Conservation (phyloP, 192 early-diverging fungal genomes). For the Lobosporangium transversale region DNA sequence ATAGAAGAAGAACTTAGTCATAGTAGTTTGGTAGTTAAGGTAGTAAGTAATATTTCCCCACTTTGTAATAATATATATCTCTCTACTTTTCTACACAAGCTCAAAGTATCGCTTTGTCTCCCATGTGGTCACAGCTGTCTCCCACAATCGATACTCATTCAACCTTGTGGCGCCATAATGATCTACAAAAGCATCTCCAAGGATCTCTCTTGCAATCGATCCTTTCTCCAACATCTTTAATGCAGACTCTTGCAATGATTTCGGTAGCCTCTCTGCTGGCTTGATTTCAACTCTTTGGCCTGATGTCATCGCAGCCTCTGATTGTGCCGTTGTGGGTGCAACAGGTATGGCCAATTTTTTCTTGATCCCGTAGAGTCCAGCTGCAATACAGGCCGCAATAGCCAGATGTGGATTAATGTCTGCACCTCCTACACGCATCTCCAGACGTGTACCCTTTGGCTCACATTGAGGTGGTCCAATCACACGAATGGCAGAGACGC, state of each 20-base stretch:
- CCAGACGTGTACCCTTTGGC: slow-evolving; percentile 71
- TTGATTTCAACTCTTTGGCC: slow-evolving; percentile 27
- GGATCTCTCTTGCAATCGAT: slow-evolving; percentile 74
- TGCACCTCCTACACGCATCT: slow-evolving; percentile 84
- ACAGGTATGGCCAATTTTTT: slow-evolving; percentile 64
- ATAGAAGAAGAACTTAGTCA: neutral
- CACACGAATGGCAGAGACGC: slow-evolving; percentile 75
- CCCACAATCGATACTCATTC: slow-evolving; percentile 82
- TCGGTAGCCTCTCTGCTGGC: slow-evolving; percentile 56
- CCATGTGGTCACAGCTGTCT: slow-evolving; percentile 77
- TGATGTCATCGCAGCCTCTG: slow-evolving; percentile 5
- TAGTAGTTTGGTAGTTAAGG: too few relatives aligned
- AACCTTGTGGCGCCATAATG: slow-evolving; percentile 78
- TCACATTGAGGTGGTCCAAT: slow-evolving; percentile 79
- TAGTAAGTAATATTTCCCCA: neutral
- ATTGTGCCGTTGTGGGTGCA: slow-evolving; percentile 33
- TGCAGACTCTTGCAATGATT: slow-evolving; percentile 73
- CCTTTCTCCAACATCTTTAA: slow-evolving; percentile 68
- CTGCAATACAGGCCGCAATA: slow-evolving; percentile 74
- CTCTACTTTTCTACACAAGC: slow-evolving; percentile 55
- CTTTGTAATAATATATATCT: neutral
- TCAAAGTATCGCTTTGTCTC: slow-evolving; percentile 76
- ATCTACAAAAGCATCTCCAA: slow-evolving; percentile 81
- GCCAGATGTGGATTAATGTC: slow-evolving; percentile 85
- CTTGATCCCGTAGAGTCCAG: slow-evolving; percentile 76